A percentile compares a stretch with the other conserved stretches of the same genome.
These are phyloP conservation scores for Backusella australiensis DNA, from an alignment of 192 early-diverging fungal species.

Conservation along the genomic window DNA sequence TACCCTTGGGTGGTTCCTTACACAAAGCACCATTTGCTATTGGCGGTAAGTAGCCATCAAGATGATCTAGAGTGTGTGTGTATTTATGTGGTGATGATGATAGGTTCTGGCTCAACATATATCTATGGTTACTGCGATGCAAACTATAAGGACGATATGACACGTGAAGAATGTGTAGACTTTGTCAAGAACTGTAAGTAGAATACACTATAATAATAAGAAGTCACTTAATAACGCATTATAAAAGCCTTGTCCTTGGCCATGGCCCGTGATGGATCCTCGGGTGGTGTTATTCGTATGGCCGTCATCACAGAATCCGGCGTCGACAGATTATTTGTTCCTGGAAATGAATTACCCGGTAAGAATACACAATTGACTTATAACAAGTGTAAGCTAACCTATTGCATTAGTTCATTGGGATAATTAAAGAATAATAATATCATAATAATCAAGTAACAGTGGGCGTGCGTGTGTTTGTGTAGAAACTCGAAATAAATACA, in stretches of 20 bases:
- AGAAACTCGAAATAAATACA: neutral
- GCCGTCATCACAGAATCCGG: conserved; percentile 90
- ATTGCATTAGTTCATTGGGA: conserved; percentile 23
- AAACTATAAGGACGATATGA: conserved; percentile 77
- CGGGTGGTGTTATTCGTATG: conserved; percentile 92
- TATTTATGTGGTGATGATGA: too few species aligned
- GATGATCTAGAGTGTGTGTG: too few species aligned
- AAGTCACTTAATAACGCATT: neutral
- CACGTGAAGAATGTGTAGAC: conserved; percentile 78
- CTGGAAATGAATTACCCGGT: conserved; percentile 75
- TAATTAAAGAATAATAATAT: neutral
- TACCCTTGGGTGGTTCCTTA: conserved; percentile 91
- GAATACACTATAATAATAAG: neutral
- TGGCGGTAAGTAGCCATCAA: conserved; percentile 51
- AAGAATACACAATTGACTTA: neutral
- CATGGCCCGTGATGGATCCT: conserved; percentile 95
- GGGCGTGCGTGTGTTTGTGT: neutral
- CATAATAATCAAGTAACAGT: neutral
- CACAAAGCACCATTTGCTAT: conserved; percentile 92
- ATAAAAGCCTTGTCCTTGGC: conserved; percentile 82
- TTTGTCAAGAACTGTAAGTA: conserved; percentile 93
- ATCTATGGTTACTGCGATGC: conserved; percentile 99
- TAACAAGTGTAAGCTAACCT: neutral
- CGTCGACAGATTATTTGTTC: conserved; percentile 86
- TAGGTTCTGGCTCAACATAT: conserved; percentile 88